A percentile compares a stretch with the other conserved stretches of the same genome.
These are phyloP conservation scores for Dictyostelium brefeldianum DNA, from an alignment of 78 protist species.

Conservation along the genomic window DNA sequence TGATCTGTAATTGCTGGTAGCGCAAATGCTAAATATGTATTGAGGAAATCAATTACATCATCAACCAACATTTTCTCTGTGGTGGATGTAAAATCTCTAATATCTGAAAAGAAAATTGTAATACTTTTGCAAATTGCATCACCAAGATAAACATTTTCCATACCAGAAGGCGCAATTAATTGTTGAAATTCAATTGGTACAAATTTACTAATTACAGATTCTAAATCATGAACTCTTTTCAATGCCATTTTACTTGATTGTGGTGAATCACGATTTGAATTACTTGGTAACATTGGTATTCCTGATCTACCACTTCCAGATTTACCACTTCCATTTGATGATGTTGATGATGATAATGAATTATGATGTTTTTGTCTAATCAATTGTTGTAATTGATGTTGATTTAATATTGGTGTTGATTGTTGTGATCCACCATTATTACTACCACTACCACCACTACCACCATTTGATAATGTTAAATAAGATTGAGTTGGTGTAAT, in stretches of 20 bases:
- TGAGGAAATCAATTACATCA: slow-evolving; percentile 76
- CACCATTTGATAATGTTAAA: not conserved
- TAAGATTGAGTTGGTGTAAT: not conserved
- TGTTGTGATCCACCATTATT: not conserved
- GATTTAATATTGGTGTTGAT: slow-evolving; percentile 8
- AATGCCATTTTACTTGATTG: not conserved
- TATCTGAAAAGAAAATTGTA: slow-evolving; percentile 75
- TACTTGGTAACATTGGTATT: not conserved
- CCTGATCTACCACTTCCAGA: not conserved
- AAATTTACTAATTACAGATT: slow-evolving; percentile 57
- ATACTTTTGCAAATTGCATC: slow-evolving; percentile 76
- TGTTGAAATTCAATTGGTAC: slow-evolving; percentile 82
- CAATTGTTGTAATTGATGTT: not conserved
- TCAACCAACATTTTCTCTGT: slow-evolving; percentile 80
- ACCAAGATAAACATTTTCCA: slow-evolving; percentile 77
- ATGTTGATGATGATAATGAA: slow-evolving; percentile 9
- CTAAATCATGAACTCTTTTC: slow-evolving; percentile 54
- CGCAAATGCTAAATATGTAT: slow-evolving; percentile 78
- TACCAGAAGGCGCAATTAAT: slow-evolving; percentile 72
- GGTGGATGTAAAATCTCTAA: slow-evolving; percentile 82
- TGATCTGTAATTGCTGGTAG: slow-evolving; percentile 65
- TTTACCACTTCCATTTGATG: slow-evolving; percentile 4
- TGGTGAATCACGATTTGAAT: not conserved
- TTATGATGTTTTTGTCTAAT: not conserved
- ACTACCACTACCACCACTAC: not conserved